Conservation (phyloP, 225 moss, liverwort and hornwort species). For the Pleurozium schreberi region DNA sequence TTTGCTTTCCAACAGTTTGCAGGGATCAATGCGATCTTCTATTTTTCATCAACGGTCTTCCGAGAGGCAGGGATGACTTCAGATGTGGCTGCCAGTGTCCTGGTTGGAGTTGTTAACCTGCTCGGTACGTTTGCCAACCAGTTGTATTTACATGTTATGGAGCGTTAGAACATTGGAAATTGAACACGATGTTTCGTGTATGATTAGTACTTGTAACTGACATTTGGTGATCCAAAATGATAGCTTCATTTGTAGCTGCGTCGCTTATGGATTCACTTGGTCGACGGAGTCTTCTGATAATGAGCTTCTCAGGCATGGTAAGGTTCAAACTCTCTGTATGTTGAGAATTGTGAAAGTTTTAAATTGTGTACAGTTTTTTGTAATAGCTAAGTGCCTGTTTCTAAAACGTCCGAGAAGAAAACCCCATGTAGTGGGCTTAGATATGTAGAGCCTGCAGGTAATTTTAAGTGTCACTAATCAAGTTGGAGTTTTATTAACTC, state of each 20-base stretch:
- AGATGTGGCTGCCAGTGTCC: constrained; percentile 67
- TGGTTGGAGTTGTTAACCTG: constrained; percentile 69
- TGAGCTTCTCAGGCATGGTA: constrained; percentile 92
- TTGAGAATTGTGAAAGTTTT: not conserved
- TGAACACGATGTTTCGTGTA: not conserved
- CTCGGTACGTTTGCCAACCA: constrained; percentile 23
- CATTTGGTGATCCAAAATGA: not conserved
- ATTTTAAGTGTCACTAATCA: not conserved
- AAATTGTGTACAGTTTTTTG: not conserved
- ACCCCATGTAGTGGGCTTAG: not conserved
- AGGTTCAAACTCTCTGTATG: not conserved
- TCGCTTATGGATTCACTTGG: constrained; percentile 71
- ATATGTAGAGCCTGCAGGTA: not conserved
- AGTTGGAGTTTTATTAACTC: not conserved
- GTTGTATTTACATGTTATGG: not conserved
- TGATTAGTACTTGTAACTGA: not conserved
- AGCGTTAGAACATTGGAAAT: not conserved
- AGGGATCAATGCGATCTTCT: constrained; percentile 89
- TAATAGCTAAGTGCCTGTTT: not conserved
- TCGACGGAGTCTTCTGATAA: constrained; percentile 56
- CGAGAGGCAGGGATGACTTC: constrained; percentile 67
- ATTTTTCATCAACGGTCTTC: constrained; percentile 83
- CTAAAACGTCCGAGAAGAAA: not conserved
- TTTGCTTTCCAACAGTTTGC: constrained; percentile 88
- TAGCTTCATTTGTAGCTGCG: constrained; percentile 64